A percentile compares a stretch with the other conserved stretches of the same genome.
Evolutionary conservation across 2,329 filamentous ascomycete species (phyloP).

Genomic region (Chalaropsis thielavioides): DNA sequence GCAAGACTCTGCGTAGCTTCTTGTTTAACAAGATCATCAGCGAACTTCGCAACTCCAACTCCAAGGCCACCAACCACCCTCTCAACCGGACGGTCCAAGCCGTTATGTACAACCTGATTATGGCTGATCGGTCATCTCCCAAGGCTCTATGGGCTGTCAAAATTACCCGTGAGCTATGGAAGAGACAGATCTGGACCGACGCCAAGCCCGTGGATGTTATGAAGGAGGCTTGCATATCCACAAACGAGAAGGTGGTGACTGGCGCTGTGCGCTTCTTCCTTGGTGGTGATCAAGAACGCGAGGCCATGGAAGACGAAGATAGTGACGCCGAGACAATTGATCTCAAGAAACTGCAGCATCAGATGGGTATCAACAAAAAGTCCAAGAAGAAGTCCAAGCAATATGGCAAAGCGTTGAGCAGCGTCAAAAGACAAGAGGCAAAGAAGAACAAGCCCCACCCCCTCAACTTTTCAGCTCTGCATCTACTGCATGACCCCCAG

Average conservation of each 20-base stretch:
- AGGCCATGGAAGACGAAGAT: slow-evolving; percentile 80
- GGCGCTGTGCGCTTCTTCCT: slow-evolving; percentile 89
- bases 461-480: slow-evolving; percentile 90
- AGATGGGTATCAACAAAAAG: slow-evolving; percentile 91
- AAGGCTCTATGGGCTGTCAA: slow-evolving; percentile 95
- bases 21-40: slow-evolving; percentile 82
- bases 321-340: slow-evolving; percentile 70
- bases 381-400: slow-evolving; percentile 70
- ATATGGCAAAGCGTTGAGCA: slow-evolving; percentile 67
- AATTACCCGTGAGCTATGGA: slow-evolving; percentile 90
- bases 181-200: slow-evolving; percentile 89
- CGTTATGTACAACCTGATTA: slow-evolving; percentile 80
- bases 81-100: slow-evolving; percentile 89
- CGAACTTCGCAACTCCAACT: slow-evolving; percentile 77
- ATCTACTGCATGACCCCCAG: slow-evolving; percentile 86
- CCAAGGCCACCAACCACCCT: slow-evolving; percentile 76
- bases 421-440: slow-evolving; percentile 66
- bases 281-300: slow-evolving; percentile 87
- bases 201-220: slow-evolving; percentile 93
- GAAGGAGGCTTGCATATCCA: slow-evolving; percentile 78
- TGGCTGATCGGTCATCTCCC: slow-evolving; percentile 66
- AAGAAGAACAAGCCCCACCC: slow-evolving; percentile 80
- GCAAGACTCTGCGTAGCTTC: slow-evolving; percentile 71
- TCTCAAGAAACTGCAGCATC: slow-evolving; percentile 68
- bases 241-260: slow-evolving; percentile 84